phyloP scores from a whole-genome alignment of 2,329 filamentous ascomycete genomes.

The Colletotrichum limetticola region DNA sequence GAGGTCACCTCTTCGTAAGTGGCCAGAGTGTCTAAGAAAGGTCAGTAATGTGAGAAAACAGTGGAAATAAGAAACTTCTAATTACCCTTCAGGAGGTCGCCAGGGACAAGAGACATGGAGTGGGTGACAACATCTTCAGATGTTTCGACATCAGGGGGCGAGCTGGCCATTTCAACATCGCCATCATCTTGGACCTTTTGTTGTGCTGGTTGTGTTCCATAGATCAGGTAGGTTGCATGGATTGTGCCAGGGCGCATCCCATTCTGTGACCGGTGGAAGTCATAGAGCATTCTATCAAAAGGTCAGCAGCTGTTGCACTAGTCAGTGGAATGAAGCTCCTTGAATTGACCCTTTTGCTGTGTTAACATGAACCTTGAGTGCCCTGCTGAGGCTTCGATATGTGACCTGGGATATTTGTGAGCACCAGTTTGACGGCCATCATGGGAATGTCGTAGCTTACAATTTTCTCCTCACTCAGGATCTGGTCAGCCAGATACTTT shows the following conservation, averaged over 20 bases:
- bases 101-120: constrained; percentile 74
- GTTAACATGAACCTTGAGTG: constrained; percentile 85
- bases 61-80: neutral
- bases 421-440: neutral
- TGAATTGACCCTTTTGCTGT: constrained; percentile 82
- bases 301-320: constrained; percentile 46
- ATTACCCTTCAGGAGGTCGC: constrained; percentile 78
- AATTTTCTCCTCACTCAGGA: constrained; percentile 79
- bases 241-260: constrained; percentile 77
- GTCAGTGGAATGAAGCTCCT: constrained; percentile 3
- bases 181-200: constrained; percentile 58
- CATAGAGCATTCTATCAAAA: constrained; percentile 82
- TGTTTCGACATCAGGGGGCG: constrained; percentile 65
- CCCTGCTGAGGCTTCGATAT: constrained; percentile 86
- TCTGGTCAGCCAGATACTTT: constrained; percentile 78
- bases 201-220: constrained; percentile 68
- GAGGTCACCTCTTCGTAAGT: constrained; percentile 79
- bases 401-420: constrained; percentile 71
- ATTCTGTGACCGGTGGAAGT: constrained; percentile 85
- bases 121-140: constrained; percentile 64
- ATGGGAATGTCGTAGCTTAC: constrained; percentile 56
- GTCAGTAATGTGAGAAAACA: constrained; percentile 16
- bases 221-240: constrained; percentile 93
- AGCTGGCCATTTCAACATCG: constrained; percentile 78
- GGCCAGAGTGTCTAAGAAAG: constrained; percentile 68